Conservation (phyloP, 106 monocot genomes). For the Allium cepa region DNA sequence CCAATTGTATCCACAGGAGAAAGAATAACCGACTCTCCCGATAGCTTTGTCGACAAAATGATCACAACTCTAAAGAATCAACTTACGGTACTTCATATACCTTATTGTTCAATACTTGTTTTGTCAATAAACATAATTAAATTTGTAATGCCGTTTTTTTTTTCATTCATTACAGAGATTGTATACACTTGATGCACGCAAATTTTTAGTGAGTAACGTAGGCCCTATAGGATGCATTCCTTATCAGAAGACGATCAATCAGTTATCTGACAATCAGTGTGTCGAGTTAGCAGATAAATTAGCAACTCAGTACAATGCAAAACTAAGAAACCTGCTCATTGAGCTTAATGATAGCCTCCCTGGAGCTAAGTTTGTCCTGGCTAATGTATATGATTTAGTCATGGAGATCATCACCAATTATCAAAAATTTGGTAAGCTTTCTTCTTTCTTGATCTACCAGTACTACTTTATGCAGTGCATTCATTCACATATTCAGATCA, state of each 20-base stretch:
- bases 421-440: constrained; percentile 29
- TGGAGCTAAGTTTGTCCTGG: constrained; percentile 61
- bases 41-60: constrained; percentile 48
- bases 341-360: constrained; percentile 55
- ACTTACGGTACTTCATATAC: constrained; percentile 32
- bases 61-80: constrained; percentile 45
- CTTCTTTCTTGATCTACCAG: too few relatives aligned
- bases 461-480: too few relatives aligned
- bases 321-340: constrained; percentile 39
- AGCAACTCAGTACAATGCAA: constrained; percentile 43
- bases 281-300: constrained; percentile 60
- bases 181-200: constrained; percentile 61
- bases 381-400: constrained; percentile 80
- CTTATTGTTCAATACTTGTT: not conserved
- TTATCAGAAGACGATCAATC: constrained; percentile 74
- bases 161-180: constrained; percentile 34
- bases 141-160: not conserved
- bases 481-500: too few relatives aligned
- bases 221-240: constrained; percentile 91
- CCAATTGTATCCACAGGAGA: constrained; percentile 45
- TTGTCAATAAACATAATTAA: not conserved
- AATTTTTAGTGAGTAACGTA: constrained; percentile 69
- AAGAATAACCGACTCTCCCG: constrained; percentile 31
- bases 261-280: constrained; percentile 33
- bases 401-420: constrained; percentile 66